phyloP scores from a whole-genome alignment of 1,284 basidiomycete genomes.

The Apiotrichum gamsii region DNA sequence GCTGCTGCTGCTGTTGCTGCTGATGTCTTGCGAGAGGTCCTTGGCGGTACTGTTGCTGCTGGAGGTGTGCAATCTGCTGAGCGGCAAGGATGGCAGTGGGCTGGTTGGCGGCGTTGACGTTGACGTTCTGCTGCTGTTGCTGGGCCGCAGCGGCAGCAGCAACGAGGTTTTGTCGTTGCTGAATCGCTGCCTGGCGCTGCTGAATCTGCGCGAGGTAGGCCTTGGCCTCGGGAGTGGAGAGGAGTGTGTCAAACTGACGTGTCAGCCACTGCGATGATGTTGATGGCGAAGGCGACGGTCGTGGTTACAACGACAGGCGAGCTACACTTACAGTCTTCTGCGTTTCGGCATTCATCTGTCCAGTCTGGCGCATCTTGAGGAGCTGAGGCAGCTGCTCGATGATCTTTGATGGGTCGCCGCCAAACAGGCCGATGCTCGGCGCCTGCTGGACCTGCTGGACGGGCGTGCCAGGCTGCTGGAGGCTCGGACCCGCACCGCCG shows the following conservation, averaged over 20 bases:
- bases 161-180: constrained; percentile 10
- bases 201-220: constrained; percentile 12
- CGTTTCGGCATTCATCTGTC: constrained; percentile 15
- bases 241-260: constrained; percentile 14
- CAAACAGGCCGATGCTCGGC: constrained; percentile 9
- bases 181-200: constrained; percentile 5
- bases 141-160: neutral
- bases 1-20: constrained; percentile 15
- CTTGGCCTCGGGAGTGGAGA: constrained; percentile 17
- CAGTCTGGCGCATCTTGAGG: constrained; percentile 14
- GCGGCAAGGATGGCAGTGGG: constrained; percentile 21
- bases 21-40: constrained; percentile 10
- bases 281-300: too few relatives aligned
- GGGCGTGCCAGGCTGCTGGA: constrained; percentile 4
- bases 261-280: constrained; percentile 1
- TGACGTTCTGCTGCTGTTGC: constrained; percentile 8
- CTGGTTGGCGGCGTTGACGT: constrained; percentile 7
- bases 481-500: constrained; percentile 12
- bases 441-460: neutral
- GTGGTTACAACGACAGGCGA: too few relatives aligned
- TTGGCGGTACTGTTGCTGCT: constrained; percentile 16
- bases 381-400: constrained; percentile 16
- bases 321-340: constrained; percentile 12
- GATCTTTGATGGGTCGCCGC: constrained; percentile 10
- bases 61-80: constrained; percentile 20